Base-by-base conservation (phyloP, 495 filamentous ascomycete genomes). In the Annulohypoxylon maeteangense region DNA sequence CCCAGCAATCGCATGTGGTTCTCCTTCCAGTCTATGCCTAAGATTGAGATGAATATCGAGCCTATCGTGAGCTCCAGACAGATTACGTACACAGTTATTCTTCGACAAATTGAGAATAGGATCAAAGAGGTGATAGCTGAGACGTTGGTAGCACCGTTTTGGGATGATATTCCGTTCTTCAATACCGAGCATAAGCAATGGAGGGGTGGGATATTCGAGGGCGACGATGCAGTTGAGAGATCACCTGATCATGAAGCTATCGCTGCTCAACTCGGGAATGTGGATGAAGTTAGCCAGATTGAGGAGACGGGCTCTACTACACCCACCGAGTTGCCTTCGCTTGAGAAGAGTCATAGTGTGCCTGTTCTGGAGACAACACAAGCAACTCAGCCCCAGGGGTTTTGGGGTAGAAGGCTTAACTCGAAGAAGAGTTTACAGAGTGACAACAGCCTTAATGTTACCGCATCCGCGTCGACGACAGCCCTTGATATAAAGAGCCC, bases 1-100 rank as follows among this genome's bases (percentile, higher is more conserved):
- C 95, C 95, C 0, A 97, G 93, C 80, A 98, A 98, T 78, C 89
- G 95, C 25, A 77, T 97, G 40, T 99, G 95, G 95, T 88, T 98
- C 71, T 90, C 94, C 12, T 99, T 99, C 71, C 91, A 96, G 75
- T 89, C 89, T 7, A 92, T 92, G 87, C 95, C 95, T 6, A 93
- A 93, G 69, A 92, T 99, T 82, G 93, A 93, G 54, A 89, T 98
- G 84, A 87, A 89, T 20, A 93, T 99, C 53, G 92, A 98, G 76
- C 95, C 95, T 5, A 93, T 99, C 68, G 93, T 99, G 55, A 97
- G 94, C 79, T 91, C 93, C 6, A 90, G 95, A 59, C 94, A 98
- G 78, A 96, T 99, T 55, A 97, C 95, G 0, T 98, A 95, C 78
- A 90, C 90, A 6, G 87, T 97, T 48, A 95, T 99, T 50, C 86